Percentiles rank a stretch among this genome's conserved stretches.
phyloP scores from a whole-genome alignment of 306 rosid genomes.

The Rubus idaeus region DNA sequence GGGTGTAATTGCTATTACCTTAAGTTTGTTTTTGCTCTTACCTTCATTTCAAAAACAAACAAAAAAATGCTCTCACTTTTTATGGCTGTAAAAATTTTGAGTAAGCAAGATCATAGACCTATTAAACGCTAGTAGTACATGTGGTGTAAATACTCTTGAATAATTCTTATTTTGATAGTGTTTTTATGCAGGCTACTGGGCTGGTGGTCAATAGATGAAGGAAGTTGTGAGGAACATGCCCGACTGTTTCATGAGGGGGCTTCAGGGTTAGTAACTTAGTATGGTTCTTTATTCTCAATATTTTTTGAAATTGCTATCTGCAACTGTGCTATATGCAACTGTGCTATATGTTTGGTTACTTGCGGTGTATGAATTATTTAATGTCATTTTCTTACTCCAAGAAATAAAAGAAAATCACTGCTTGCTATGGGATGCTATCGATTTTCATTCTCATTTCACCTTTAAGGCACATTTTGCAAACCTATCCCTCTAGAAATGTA shows the following conservation, averaged over 20 bases:
- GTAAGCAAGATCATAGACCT: slow-evolving; percentile 8
- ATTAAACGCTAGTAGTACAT: slow-evolving; percentile 17
- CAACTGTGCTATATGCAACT: no score
- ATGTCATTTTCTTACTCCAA: neutral
- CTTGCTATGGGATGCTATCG: neutral
- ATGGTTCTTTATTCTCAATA: slow-evolving; percentile 19
- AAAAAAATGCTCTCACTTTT: neutral
- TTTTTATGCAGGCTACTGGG: slow-evolving; percentile 70
- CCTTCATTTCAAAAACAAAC: no score
- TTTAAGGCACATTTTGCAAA: neutral
- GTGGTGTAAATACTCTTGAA: slow-evolving; percentile 5
- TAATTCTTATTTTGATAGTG: slow-evolving; percentile 32
- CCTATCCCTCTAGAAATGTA: neutral
- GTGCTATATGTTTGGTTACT: neutral
- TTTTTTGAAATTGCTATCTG: neutral
- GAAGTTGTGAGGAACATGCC: slow-evolving; percentile 94
- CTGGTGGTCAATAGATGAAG: slow-evolving; percentile 99
- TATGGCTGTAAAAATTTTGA: slow-evolving; percentile 9
- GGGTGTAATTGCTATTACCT: no score
- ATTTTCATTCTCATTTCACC: neutral
- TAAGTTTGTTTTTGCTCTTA: neutral
- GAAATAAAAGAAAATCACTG: neutral
- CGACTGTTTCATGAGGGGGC: slow-evolving; percentile 73
- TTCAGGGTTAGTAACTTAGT: slow-evolving; percentile 61
- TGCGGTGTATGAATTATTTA: no score